Percentiles rank a stretch among this genome's conserved stretches.
Conservation (phyloP, 1,284 basidiomycete genomes). For the Trichosporon coremiiforme region DNA sequence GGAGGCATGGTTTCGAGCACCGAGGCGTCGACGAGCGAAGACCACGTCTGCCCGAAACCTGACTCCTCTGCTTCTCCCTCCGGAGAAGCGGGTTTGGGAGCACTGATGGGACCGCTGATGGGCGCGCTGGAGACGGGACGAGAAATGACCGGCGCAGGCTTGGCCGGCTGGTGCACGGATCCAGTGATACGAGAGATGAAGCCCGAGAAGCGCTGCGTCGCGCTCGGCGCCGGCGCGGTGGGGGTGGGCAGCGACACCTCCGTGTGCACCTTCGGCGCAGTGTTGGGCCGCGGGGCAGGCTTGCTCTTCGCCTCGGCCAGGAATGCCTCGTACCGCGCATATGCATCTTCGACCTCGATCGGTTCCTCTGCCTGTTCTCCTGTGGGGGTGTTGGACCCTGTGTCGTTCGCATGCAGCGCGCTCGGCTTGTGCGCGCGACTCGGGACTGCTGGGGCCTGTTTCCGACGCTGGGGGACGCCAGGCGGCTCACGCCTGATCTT, state of each 20-base stretch:
- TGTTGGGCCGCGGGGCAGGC: background rate
- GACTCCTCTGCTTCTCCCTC: constrained; percentile 26
- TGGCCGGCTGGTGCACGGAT: background rate
- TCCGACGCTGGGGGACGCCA: constrained; percentile 32
- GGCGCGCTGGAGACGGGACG: constrained; percentile 9
- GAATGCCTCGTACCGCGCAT: constrained; percentile 81
- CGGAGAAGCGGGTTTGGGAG: background rate
- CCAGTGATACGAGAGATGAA: background rate
- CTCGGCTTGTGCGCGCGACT: background rate
- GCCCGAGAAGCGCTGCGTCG: background rate
- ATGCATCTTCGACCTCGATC: constrained; percentile 75
- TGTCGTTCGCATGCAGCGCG: background rate
- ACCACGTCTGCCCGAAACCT: constrained; percentile 71
- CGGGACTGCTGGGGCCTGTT: constrained; percentile 23
- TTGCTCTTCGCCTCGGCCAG: constrained; percentile 58
- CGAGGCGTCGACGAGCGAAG: constrained; percentile 78
- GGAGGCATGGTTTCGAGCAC: constrained; percentile 75
- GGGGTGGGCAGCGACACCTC: constrained; percentile 6
- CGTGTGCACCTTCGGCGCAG: background rate
- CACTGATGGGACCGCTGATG: constrained; percentile 22
- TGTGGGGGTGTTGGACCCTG: no score
- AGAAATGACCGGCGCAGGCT: constrained; percentile 7
- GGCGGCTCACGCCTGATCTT: constrained; percentile 61
- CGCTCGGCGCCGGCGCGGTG: background rate
- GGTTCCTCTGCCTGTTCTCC: background rate